Evolutionary conservation across 2,329 filamentous ascomycete genomes (phyloP), one percentile per base, ranked within the genome.

Genomic region (Penicillium sclerotiorum): DNA sequence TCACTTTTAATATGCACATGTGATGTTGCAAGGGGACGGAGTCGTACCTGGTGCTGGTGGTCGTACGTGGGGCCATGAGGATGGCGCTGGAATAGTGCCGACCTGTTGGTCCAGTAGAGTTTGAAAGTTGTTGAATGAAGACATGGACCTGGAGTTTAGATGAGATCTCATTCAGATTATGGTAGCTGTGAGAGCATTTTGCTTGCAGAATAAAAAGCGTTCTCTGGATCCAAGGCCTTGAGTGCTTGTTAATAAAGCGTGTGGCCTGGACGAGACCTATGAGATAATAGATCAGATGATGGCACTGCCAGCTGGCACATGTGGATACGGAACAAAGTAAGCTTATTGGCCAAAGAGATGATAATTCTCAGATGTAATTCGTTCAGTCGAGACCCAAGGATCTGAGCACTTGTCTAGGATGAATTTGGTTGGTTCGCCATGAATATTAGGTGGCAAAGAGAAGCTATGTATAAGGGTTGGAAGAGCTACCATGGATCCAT

Each of bases 101-200:
- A 57, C 54, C 41, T 57, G 54, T n/a, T 52, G 46, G 33, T 57
- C 54, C 3, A 57, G 54, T 4, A 57, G 35, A 3, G 43, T 55
- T 49, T 57, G 54, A 23, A 57, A 57, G 40, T 55, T 52, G 30
- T 32, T 46, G 28, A 57, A 52, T 9, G 32, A 25, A 15, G 54
- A 52, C 52, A 54, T 53, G 21, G 11, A 21, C 36, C 12, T 22
- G 5, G 32, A 6, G 6, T 43, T 35, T 18, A 20, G 15, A 7
- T n/a, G 15, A 20, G 17, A 11, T 12, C 12, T 33, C 23, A 8
- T 27, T 40, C 15, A 28, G 9, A 18, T 8, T 4, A 28, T 40
- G 3, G 13, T 41, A 25, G 38, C 8, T 41, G 8, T 12, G 20
- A 15, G 15, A 4, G 38, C n/a, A 41, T 13, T 4, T 32, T 4